Evolutionary conservation across 1,284 basidiomycete species (phyloP), one percentile per base, ranked within the genome.

Genomic region (Ganoderma resinaceum): DNA sequence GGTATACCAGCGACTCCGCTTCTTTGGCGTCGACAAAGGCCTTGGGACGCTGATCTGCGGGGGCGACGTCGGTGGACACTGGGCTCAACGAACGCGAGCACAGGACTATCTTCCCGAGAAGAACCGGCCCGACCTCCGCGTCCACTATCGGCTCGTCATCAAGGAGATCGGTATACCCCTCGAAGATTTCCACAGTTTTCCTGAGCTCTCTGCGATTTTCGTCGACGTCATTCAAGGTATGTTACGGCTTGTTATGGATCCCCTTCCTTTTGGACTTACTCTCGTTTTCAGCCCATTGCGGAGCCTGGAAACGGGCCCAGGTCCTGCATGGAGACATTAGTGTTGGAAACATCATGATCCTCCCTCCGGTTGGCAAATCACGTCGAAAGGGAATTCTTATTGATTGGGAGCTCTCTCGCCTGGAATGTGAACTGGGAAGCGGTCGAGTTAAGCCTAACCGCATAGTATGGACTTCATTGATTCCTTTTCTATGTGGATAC

Each of bases 241-340:
- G 58, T 18, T 3, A 2, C 12, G 6, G 4, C 6, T 29, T 1
- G 52, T 31, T 7, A n/a, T n/a, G n/a, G n/a, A n/a, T n/a, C n/a
- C n/a, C n/a, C n/a, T n/a, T n/a, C n/a, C n/a, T n/a, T n/a, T n/a
- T n/a, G n/a, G n/a, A n/a, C n/a, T n/a, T n/a, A n/a, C n/a, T n/a
- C n/a, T n/a, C n/a, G n/a, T n/a, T n/a, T n/a, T n/a, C 18, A 64
- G 61, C 65, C 1, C 64, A 68, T n/a, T n/a, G 38, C 9, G 2
- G 12, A 1, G 67, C 60, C 2, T 68, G 66, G 70, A n/a, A 29
- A 1, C 11, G 38, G 0, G 67, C 59, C 3, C 7, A 43, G 1
- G 38, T 70, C 8, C 49, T 70, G 0, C 70, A 71, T 53, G 52
- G 70, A 2, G 66, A 71, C 38, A 60, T 71, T 31, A 68, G 66